These are phyloP conservation scores for Auxenochlorella pyrenoidosa DNA, from an alignment of 139 green algal species.

Conservation along the genomic window DNA sequence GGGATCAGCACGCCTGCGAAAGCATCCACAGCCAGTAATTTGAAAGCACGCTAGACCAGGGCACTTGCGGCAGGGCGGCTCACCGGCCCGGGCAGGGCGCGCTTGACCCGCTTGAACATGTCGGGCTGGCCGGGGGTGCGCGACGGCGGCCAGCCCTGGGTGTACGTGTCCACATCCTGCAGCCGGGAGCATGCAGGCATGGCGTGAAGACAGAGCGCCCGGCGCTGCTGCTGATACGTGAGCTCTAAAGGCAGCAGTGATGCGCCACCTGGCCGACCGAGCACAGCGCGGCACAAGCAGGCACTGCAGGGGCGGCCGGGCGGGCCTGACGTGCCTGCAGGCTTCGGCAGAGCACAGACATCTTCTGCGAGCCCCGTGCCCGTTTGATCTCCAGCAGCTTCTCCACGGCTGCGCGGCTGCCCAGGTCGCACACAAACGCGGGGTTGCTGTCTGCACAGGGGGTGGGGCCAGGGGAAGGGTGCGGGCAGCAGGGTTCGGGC, in stretches of 20 bases:
- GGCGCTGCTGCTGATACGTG: no score
- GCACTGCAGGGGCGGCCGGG: no score
- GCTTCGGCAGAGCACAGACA: constrained; percentile 76
- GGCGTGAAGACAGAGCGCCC: no score
- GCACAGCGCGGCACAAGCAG: background rate
- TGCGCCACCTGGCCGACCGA: background rate
- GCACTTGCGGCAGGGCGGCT: background rate
- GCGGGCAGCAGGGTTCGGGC: background rate
- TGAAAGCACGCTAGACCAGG: no score
- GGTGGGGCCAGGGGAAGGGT: background rate
- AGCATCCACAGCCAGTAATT: no score
- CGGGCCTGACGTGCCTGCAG: constrained; percentile 46
- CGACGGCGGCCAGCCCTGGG: constrained; percentile 75
- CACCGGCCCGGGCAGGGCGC: constrained; percentile 83
- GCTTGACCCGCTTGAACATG: constrained; percentile 74
- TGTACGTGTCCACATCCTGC: constrained; percentile 52
- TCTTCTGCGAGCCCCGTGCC: constrained; percentile 75
- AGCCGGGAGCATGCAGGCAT: constrained; percentile 42
- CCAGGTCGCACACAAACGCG: constrained; percentile 84
- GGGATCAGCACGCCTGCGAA: background rate
- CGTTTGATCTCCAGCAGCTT: constrained; percentile 78
- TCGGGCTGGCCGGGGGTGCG: constrained; percentile 67
- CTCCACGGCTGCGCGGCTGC: constrained; percentile 70
- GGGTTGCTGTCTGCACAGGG: constrained; percentile 71
- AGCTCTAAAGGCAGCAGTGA: background rate